A percentile compares a stretch with the other conserved stretches of the same genome.
Conservation (phyloP, 805 yeast species). For the Pichia nakasei region DNA sequence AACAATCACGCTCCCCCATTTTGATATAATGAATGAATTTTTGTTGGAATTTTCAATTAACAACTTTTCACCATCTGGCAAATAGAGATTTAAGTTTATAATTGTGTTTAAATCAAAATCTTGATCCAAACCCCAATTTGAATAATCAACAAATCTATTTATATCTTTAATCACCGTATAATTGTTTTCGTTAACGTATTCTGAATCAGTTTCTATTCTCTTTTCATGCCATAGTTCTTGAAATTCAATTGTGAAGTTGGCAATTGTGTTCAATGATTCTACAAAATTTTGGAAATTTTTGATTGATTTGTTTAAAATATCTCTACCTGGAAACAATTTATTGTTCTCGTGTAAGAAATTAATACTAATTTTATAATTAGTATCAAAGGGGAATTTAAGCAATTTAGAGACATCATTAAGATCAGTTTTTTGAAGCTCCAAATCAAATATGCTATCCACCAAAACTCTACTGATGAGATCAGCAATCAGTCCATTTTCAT, state of each 20-base stretch:
- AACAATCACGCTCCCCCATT: slow-evolving; percentile 77
- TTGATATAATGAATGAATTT: slow-evolving; percentile 70
- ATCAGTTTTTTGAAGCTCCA: slow-evolving; percentile 17
- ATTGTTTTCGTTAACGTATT: slow-evolving; percentile 18
- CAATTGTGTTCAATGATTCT: slow-evolving; percentile 37
- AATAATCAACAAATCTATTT: slow-evolving; percentile 71
- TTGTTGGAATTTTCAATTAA: slow-evolving; percentile 36
- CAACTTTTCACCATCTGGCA: slow-evolving; percentile 44
- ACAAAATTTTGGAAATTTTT: slow-evolving; percentile 45
- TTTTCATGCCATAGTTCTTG: slow-evolving; percentile 65
- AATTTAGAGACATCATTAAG: slow-evolving; percentile 9
- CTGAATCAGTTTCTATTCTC: slow-evolving; percentile 20
- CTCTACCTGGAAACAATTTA: slow-evolving; percentile 45
- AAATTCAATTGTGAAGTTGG: slow-evolving; percentile 70
- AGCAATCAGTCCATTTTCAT: slow-evolving; percentile 24
- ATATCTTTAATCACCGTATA: slow-evolving; percentile 40
- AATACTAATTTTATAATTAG: slow-evolving; percentile 67
- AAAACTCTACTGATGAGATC: slow-evolving; percentile 31
- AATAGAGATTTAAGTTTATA: slow-evolving; percentile 60
- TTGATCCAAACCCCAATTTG: slow-evolving; percentile 66
- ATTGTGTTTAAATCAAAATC: slow-evolving; percentile 49
- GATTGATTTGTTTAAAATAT: slow-evolving; percentile 29
- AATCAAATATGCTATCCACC: slow-evolving; percentile 30
- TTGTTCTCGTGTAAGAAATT: slow-evolving; percentile 68
- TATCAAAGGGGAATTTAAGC: slow-evolving; percentile 46